Percentiles rank a stretch among this genome's conserved stretches.
These are phyloP conservation scores for Carallia pectinifolia DNA, from an alignment of 345 rosid species.

Conservation along the genomic window DNA sequence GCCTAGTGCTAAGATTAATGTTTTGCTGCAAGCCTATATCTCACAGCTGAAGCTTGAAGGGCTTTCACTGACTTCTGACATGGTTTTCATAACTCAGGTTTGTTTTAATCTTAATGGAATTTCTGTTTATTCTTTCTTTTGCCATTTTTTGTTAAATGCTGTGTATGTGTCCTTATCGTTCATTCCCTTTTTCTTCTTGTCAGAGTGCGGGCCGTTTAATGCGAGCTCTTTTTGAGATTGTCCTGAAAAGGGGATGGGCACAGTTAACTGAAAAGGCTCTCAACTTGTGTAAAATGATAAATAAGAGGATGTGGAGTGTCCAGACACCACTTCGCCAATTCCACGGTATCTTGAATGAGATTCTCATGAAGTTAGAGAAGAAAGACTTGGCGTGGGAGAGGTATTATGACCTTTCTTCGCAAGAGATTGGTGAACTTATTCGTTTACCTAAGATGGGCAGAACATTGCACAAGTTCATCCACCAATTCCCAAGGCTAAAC, in stretches of 20 bases:
- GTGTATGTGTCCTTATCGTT: neutral
- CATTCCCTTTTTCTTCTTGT: constrained; percentile 6
- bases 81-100: constrained; percentile 93
- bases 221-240: constrained; percentile 91
- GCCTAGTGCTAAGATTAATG: constrained; percentile 93
- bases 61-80: constrained; percentile 85
- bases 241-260: constrained; percentile 92
- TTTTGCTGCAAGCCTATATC: constrained; percentile 86
- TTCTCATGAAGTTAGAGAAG: constrained; percentile 84
- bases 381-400: constrained; percentile 93
- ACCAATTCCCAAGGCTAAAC: constrained; percentile 77
- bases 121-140: neutral
- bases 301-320: constrained; percentile 93
- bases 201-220: constrained; percentile 93
- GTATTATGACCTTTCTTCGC: constrained; percentile 84
- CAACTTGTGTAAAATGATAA: constrained; percentile 87
- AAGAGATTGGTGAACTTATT: constrained; percentile 88
- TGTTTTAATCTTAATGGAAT: constrained; percentile 14
- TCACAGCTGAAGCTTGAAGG: constrained; percentile 96
- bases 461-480: constrained; percentile 76
- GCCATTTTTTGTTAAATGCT: constrained; percentile 5
- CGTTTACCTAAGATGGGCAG: constrained; percentile 83
- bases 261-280: constrained; percentile 89
- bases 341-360: constrained; percentile 73
- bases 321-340: constrained; percentile 93